These are phyloP conservation scores for Fusarium nygamai DNA, from an alignment of 2,329 filamentous ascomycete species.

Conservation along the genomic window DNA sequence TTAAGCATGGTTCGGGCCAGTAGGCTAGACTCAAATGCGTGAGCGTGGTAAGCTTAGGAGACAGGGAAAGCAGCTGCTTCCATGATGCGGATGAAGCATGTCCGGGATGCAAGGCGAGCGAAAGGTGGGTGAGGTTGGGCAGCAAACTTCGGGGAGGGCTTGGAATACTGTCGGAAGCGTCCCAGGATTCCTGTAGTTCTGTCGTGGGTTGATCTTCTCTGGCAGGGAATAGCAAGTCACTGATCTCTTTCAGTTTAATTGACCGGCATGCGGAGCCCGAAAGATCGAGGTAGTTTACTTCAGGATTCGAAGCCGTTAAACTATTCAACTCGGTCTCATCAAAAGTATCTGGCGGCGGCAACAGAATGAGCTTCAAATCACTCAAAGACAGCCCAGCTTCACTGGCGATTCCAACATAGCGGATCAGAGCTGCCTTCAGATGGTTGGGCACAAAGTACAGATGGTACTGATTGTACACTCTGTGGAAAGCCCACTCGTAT, in stretches of 20 bases:
- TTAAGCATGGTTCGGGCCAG: constrained; percentile 70
- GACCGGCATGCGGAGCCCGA: constrained; percentile 61
- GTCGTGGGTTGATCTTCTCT: constrained; percentile 24
- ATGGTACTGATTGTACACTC: constrained; percentile 65
- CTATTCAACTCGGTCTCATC: constrained; percentile 42
- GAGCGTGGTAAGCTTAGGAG: constrained; percentile 61
- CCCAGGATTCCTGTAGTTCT: constrained; percentile 64
- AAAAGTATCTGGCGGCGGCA: constrained; percentile 45
- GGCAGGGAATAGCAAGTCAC: constrained; percentile 60
- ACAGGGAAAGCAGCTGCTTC: constrained; percentile 66
- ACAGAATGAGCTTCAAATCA: constrained; percentile 62
- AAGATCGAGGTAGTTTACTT: constrained; percentile 64
- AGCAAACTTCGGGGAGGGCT: constrained; percentile 54
- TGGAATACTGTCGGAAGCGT: constrained; percentile 50
- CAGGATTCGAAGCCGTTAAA: constrained; percentile 38
- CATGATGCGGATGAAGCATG: constrained; percentile 57
- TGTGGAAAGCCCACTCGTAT: constrained; percentile 64
- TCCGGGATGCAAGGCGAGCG: constrained; percentile 60
- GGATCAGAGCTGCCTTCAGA: constrained; percentile 62
- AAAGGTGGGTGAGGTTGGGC: constrained; percentile 69
- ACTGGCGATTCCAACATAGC: constrained; percentile 58
- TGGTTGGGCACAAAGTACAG: constrained; percentile 65
- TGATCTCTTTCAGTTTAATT: constrained; percentile 62
- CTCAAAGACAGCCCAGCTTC: constrained; percentile 58
- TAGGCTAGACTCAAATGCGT: constrained; percentile 70